Evolutionary conservation across 1,284 basidiomycete species (phyloP), one percentile per base, ranked within the genome.

Genomic region (Peniophora sp.): DNA sequence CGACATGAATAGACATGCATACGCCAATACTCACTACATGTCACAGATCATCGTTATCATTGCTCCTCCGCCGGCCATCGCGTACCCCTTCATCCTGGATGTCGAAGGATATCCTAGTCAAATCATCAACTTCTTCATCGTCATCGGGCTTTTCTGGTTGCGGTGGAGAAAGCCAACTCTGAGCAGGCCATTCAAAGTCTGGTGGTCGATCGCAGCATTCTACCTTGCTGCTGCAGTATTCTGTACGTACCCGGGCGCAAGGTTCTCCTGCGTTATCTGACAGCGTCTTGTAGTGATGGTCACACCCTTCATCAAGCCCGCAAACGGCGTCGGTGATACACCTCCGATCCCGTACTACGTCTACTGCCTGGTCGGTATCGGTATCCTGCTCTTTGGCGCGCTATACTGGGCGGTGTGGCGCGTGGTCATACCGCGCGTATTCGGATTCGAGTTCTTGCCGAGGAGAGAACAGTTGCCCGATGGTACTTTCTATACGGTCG

Each of bases 291-390:
- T 32, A 80, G 78, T 83, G 38, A 63, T 83, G 5, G 58, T 82
- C 23, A 72, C 72, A 1, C 81, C 81, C 0, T 84, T 78, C 67
- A 52, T 84, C 2, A 73, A 60, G 20, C 81, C 82, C 2, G 63
- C 73, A 0, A 75, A 77, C 54, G 69, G 70, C 3, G 68, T 77
- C 1, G 81, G 81, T 6, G 78, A 82, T 55, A 79, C 78, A 0
- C 79, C 78, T 2, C 79, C 78, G 5, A 59, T 82, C 35, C 77
- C 80, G 2, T 81, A 81, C 55, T 82, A 80, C 57, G 58, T 82
- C 69, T 80, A 81, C 60, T 78, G 75, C 53, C 65, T 82, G 2
- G 75, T 81, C 3, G 78, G 77, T 3, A 79, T 81, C 52, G 75
- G 59, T 0, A 60, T 81, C 50, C 67, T 81, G 65, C 45, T 68